Base-by-base conservation (phyloP, 768 basidiomycete genomes). In the Xanthoconium purpureum region DNA sequence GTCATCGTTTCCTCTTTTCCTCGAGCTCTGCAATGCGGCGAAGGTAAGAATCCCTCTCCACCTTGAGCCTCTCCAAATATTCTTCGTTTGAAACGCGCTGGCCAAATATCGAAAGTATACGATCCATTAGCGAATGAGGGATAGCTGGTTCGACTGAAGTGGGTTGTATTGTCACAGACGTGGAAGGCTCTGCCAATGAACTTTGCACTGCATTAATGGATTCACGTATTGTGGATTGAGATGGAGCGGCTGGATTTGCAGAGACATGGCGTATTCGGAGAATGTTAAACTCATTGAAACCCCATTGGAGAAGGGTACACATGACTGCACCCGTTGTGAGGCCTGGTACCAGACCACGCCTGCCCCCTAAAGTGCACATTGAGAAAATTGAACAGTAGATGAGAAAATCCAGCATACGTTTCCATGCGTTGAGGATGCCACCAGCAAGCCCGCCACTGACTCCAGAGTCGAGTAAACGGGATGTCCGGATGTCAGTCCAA, bases 371-470 rank as follows among this genome's bases (percentile, higher is more conserved):
- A 48, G 8, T 24, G 45, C 24, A 43, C 5, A 36, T 52, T 66
- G 20, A 63, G 54, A 60, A 20, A 47, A 4, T 11, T 6, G 48
- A 28, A 20, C 11, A 37, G 7, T 9, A 54, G 24, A 24, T 36
- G 32, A 52, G 37, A 57, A 36, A n/a, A 49, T 5, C 9, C 44
- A 32, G 30, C 66, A 37, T 63, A 91, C 91, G 78, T 69, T 77
- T 83, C 80, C 82, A 71, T 71, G 80, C 48, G 78, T 79, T 78
- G 40, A 83, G 68, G 11, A 84, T 57, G 3, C 84, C 84, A 43
- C 89, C 92, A 0, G 88, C 77, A 6, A 85, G 59, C 6, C 80
- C 83, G 17, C 92, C 92, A 58, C 90, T 88, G 17, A 89, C 28
- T n/a, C 80, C 81, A 15, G 84, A 87, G 67, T 94, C 92, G 5